phyloP scores from a whole-genome alignment of 129 eudicot species.

The Centella asiatica region DNA sequence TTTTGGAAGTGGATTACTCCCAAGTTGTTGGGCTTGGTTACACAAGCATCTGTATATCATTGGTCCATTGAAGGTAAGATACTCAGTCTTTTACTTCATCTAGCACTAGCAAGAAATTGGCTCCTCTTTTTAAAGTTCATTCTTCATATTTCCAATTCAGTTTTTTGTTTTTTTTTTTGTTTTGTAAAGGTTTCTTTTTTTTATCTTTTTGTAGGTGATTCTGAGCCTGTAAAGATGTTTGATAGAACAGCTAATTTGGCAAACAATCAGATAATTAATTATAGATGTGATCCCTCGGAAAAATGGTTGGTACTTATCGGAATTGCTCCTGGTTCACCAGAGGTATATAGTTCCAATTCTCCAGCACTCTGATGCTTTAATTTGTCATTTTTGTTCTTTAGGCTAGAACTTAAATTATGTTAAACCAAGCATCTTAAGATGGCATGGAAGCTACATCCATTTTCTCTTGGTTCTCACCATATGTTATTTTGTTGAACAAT shows the following conservation, averaged over 20 bases:
- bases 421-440: not conserved
- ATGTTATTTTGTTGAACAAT: too few species aligned
- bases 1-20: conserved; percentile 98
- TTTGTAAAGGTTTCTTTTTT: not conserved
- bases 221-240: conserved; percentile 89
- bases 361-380: not conserved
- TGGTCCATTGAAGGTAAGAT: conserved; percentile 91
- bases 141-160: too few species aligned
- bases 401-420: not conserved
- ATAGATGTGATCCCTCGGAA: conserved; percentile 80
- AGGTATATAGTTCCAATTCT: conserved; percentile 41
- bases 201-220: conserved; percentile 57
- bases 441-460: too few species aligned
- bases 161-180: not conserved
- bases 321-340: conserved; percentile 91
- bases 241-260: conserved; percentile 89
- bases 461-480: too few species aligned
- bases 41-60: conserved; percentile 87
- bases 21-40: conserved; percentile 88
- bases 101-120: not conserved
- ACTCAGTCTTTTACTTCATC: conserved; percentile 1
- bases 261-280: conserved; percentile 86
- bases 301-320: conserved; percentile 97
- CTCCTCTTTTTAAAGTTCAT: too few species aligned
- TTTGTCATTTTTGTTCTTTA: not conserved